Percentiles rank a stretch among this genome's conserved stretches.
phyloP scores from a whole-genome alignment of 2,329 filamentous ascomycete species.

The Cladophialophora exuberans region DNA sequence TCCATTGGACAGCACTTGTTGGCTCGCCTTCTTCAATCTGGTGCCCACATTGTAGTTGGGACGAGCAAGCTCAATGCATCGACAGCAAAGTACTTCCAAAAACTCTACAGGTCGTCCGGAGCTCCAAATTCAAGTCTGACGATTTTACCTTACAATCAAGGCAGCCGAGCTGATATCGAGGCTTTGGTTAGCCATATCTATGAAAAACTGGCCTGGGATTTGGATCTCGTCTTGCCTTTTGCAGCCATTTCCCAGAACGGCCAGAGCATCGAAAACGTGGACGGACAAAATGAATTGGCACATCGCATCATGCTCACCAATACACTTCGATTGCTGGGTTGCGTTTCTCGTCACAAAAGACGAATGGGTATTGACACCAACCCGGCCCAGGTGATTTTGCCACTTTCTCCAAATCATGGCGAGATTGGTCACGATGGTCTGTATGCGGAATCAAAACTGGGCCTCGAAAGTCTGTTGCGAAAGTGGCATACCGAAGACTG shows the following conservation, averaged over 20 bases:
- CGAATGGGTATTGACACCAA: slow-evolving; percentile 35
- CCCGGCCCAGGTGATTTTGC: slow-evolving; percentile 46
- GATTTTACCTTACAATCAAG: slow-evolving; percentile 47
- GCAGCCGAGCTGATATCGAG: slow-evolving; percentile 45
- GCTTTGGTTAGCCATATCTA: slow-evolving; percentile 45
- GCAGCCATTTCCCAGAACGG: slow-evolving; percentile 46
- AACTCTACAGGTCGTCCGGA: slow-evolving; percentile 40
- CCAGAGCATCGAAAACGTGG: slow-evolving; percentile 39
- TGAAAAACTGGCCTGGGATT: slow-evolving; percentile 37
- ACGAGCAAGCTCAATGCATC: slow-evolving; percentile 40
- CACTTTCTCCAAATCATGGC: slow-evolving; percentile 51
- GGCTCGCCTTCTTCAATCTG: slow-evolving; percentile 57
- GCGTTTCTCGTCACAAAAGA: slow-evolving; percentile 39
- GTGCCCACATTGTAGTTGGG: slow-evolving; percentile 48
- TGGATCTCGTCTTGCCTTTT: slow-evolving; percentile 49
- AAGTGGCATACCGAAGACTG: slow-evolving; percentile 43
- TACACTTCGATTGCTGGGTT: slow-evolving; percentile 43
- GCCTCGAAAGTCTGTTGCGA: slow-evolving; percentile 42
- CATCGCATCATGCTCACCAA: slow-evolving; percentile 48
- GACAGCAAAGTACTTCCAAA: slow-evolving; percentile 40
- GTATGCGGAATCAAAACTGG: slow-evolving; percentile 51
- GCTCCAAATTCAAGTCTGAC: slow-evolving; percentile 40
- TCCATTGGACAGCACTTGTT: slow-evolving; percentile 59
- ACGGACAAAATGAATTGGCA: slow-evolving; percentile 42
- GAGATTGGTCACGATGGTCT: slow-evolving; percentile 49